Percentiles rank a stretch among this genome's conserved stretches.
These are phyloP conservation scores for Raffaelea albimanens DNA, from an alignment of 2,329 filamentous ascomycete species.

Conservation along the genomic window DNA sequence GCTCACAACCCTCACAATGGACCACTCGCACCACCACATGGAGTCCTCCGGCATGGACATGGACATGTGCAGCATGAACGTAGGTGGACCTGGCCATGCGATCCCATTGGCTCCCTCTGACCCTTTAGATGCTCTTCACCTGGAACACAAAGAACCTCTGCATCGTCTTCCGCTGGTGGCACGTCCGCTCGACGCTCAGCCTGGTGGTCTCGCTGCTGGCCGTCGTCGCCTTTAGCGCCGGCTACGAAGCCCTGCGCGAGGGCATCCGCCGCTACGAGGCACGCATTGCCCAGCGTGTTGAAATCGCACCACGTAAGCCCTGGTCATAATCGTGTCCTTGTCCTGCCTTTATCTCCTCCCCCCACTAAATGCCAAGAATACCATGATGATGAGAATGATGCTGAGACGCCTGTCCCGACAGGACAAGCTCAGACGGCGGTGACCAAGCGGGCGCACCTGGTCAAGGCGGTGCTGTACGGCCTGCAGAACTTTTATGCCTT, in stretches of 20 bases:
- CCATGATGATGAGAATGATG: conserved; percentile 30
- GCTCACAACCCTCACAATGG: conserved; percentile 21
- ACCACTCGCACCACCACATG: conserved; percentile 32
- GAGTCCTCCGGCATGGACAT: conserved; percentile 51
- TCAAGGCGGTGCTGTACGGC: conserved; percentile 79
- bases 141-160: conserved; percentile 92
- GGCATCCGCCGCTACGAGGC: conserved; percentile 68
- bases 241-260: conserved; percentile 83
- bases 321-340: neutral
- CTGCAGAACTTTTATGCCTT: conserved; percentile 97
- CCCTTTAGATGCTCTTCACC: conserved; percentile 87
- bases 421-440: conserved; percentile 57
- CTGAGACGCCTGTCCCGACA: conserved; percentile 61
- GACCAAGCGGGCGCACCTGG: conserved; percentile 60
- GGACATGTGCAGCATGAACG: conserved; percentile 84
- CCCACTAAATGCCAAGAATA: neutral
- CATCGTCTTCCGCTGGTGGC: conserved; percentile 92
- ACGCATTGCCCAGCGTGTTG: conserved; percentile 35
- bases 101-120: neutral
- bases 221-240: conserved; percentile 75
- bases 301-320: conserved; percentile 44
- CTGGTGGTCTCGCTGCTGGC: conserved; percentile 75
- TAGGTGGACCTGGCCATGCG: conserved; percentile 30
- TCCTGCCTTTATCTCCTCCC: conserved; percentile 2
- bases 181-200: conserved; percentile 62